A percentile compares a stretch with the other conserved stretches of the same genome.
These are phyloP conservation scores for Cardiospermum halicacabum DNA, from an alignment of 345 rosid species.

Conservation along the genomic window DNA sequence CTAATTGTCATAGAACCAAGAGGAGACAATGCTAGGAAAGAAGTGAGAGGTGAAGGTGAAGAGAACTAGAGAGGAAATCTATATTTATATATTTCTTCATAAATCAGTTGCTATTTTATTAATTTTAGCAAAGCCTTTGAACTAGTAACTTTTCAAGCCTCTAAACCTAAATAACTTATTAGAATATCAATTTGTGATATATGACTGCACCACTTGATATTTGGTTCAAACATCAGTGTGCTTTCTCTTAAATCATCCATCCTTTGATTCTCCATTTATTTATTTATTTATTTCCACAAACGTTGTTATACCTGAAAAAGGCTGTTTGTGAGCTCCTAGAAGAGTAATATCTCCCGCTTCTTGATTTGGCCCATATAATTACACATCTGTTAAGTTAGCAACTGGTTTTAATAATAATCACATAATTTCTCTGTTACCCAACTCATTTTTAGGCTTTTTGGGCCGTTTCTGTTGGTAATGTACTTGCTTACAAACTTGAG, in stretches of 20 bases:
- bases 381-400: not conserved
- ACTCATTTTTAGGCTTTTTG: not conserved
- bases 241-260: not conserved
- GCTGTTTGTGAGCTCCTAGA: not conserved
- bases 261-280: not conserved
- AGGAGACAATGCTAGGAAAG: not conserved
- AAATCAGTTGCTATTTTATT: not conserved
- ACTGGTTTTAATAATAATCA: not conserved
- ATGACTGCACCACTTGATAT: not conserved
- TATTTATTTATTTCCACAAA: not conserved
- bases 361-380: not conserved
- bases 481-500: not conserved
- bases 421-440: not conserved
- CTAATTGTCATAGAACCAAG: not conserved
- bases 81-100: not conserved
- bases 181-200: not conserved
- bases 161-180: not conserved
- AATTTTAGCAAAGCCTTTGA: not conserved
- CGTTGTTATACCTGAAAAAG: not conserved
- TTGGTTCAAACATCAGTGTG: too few relatives aligned
- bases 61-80: not conserved
- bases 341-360: not conserved
- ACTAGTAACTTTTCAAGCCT: not conserved
- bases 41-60: not conserved
- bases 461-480: conserved; percentile 4